Base-by-base conservation (phyloP, 2,329 filamentous ascomycete genomes). In the Graphiopsis chlorocephala region DNA sequence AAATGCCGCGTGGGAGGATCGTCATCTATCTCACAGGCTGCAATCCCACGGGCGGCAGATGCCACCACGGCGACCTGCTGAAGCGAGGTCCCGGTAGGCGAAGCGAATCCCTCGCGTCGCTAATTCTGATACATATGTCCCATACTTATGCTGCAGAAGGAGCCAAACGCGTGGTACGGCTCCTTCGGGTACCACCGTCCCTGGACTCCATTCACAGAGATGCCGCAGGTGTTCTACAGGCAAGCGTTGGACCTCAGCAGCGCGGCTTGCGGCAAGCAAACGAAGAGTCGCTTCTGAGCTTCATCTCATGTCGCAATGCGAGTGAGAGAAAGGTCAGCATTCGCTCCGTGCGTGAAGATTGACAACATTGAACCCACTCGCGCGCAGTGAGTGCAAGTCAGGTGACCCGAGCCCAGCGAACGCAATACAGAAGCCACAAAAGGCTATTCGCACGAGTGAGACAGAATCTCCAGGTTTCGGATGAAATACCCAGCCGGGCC, bases 91-190 rank as follows among this genome's bases (percentile, higher is more conserved):
- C n/a, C 29, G n/a, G 26, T n/a, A 33, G 20, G 28, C 53, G 53
- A 56, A 56, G 53, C 53, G 26, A 56, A 31, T 28, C 47, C 23
- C 47, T 50, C 47, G 47, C 47, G 47, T 50, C 14, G 47, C n/a
- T 26, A 5, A 23, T 50, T n/a, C n/a, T 15, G 38, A 45, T 45
- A 45, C 38, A 45, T 45, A 12, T 23, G 20, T 31, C 50, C 50
- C 50, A 53, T 17, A 29, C 29, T 29, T 29, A 53, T 15, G 50
- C 50, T 53, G 50, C 50, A 53, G 6, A 31, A 31, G 8, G n/a
- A 45, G 38, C 50, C 50, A 29, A 31, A 53, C 50, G 50, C 50
- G 50, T 31, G n/a, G 50, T 31, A 53, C 50, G 50, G 50, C 50
- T 53, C 50, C 50, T 53, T 10, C 25, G 50, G 50, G 50, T 53